phyloP scores from a whole-genome alignment of 1,284 basidiomycete species.

The Phellopilus nigrolimitatus region DNA sequence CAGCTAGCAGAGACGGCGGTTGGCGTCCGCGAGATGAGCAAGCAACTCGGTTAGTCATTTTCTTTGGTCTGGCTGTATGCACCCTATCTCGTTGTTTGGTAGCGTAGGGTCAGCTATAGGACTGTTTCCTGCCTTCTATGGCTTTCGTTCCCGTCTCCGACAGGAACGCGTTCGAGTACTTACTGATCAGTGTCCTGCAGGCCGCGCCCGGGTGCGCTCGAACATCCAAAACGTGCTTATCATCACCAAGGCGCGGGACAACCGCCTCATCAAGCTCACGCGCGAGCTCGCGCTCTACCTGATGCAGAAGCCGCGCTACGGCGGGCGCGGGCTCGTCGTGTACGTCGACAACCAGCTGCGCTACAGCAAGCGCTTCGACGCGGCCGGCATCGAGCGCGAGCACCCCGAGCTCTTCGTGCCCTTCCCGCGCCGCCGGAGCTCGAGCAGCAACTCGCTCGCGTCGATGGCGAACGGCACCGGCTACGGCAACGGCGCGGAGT shows the following conservation, averaged over 20 bases:
- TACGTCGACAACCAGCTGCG: constrained; percentile 97
- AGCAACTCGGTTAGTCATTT: constrained; percentile 79
- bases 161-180: constrained; percentile 21
- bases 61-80: constrained; percentile 19
- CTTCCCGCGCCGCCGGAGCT: constrained; percentile 65
- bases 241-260: constrained; percentile 98
- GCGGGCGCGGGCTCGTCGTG: constrained; percentile 74
- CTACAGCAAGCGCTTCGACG: constrained; percentile 91
- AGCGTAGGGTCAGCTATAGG: neutral
- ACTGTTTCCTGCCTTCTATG: neutral
- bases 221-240: constrained; percentile 93
- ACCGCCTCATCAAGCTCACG: constrained; percentile 92
- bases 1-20: constrained; percentile 97
- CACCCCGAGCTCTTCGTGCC: constrained; percentile 89
- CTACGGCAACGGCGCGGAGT: constrained; percentile 34
- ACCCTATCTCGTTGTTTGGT: neutral
- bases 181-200: constrained; percentile 38
- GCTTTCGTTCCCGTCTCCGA: neutral
- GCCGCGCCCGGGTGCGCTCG: constrained; percentile 86
- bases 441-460: constrained; percentile 56
- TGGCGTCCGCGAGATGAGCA: constrained; percentile 97
- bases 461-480: constrained; percentile 37
- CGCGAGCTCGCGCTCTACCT: constrained; percentile 93
- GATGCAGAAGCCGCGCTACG: constrained; percentile 72
- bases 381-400: constrained; percentile 79